A percentile compares a stretch with the other conserved stretches of the same genome.
Conservation (phyloP, 1,284 basidiomycete genomes). For the Rhodotorula sp. region DNA sequence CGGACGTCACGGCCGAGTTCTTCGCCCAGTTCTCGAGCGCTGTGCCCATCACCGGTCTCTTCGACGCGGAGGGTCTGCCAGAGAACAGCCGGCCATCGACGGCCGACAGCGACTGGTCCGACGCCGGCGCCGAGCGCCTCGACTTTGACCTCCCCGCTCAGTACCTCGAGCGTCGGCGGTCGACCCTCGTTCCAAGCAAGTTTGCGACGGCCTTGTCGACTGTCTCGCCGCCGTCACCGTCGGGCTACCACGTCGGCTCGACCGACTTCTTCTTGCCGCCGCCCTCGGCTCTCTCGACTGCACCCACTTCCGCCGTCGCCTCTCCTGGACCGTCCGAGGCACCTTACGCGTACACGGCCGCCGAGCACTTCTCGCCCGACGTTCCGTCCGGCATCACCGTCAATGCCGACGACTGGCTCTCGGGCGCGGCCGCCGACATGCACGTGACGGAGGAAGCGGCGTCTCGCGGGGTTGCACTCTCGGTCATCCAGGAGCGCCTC, state of each 20-base stretch:
- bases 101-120: not conserved
- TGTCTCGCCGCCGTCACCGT: not conserved
- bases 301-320: not conserved
- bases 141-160: not conserved
- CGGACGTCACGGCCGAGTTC: conserved; percentile 12
- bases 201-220: not conserved
- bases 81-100: not conserved
- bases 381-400: not conserved
- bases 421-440: not conserved
- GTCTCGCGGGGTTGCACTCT: conserved; percentile 8
- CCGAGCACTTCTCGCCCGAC: not conserved
- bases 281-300: not conserved
- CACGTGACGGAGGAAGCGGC: not conserved
- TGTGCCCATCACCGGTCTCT: not conserved
- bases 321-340: not conserved
- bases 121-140: not conserved
- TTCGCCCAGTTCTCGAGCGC: conserved; percentile 1
- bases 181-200: conserved; percentile 23
- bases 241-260: conserved; percentile 21
- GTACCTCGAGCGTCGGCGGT: conserved; percentile 11
- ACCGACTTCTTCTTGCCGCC: conserved; percentile 16
- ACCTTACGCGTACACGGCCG: not conserved
- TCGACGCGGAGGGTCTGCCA: not conserved
- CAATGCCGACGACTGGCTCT: not conserved
- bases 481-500: conserved; percentile 10